These are phyloP conservation scores for Atractiella rhizophila DNA, from an alignment of 768 basidiomycete genomes.

Conservation along the genomic window DNA sequence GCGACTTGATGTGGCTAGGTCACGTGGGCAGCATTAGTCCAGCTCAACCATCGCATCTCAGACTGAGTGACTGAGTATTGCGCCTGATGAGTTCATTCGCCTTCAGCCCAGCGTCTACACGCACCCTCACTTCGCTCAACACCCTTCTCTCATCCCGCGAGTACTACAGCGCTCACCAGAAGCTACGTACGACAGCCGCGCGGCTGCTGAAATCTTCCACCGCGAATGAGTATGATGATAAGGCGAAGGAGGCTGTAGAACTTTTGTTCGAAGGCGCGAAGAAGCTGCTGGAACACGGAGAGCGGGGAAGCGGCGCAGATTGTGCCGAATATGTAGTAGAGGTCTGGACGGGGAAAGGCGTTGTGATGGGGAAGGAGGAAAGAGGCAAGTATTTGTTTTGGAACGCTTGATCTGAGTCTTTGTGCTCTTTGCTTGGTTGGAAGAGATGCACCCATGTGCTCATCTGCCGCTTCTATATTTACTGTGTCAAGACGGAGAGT, in stretches of 20 bases:
- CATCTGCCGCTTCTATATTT: neutral
- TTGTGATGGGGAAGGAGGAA: slow-evolving; percentile 21
- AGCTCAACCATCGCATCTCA: too few species aligned
- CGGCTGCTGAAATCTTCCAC: slow-evolving; percentile 1
- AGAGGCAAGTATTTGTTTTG: slow-evolving; percentile 4
- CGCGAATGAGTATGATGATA: slow-evolving; percentile 32
- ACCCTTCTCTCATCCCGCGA: slow-evolving; percentile 2
- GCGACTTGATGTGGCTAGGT: too few species aligned
- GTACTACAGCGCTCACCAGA: slow-evolving; percentile 7
- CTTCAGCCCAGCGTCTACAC: too few species aligned
- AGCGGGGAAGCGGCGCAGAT: slow-evolving; percentile 75
- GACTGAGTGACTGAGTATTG: too few species aligned
- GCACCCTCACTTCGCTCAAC: too few species aligned
- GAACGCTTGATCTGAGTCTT: neutral
- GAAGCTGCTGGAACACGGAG: slow-evolving; percentile 64
- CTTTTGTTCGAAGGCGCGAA: slow-evolving; percentile 74
- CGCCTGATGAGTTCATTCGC: too few species aligned
- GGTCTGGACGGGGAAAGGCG: slow-evolving; percentile 50
- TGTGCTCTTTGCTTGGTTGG: neutral
- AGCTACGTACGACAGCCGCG: slow-evolving; percentile 6
- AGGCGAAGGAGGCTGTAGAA: slow-evolving; percentile 67
- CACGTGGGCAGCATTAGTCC: too few species aligned
- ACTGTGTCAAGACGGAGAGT: neutral
- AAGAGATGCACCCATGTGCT: neutral
- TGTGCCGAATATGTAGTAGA: slow-evolving; percentile 53